Evolutionary conservation across 2,329 filamentous ascomycete species (phyloP).

Genomic region (Penicillium palitans): DNA sequence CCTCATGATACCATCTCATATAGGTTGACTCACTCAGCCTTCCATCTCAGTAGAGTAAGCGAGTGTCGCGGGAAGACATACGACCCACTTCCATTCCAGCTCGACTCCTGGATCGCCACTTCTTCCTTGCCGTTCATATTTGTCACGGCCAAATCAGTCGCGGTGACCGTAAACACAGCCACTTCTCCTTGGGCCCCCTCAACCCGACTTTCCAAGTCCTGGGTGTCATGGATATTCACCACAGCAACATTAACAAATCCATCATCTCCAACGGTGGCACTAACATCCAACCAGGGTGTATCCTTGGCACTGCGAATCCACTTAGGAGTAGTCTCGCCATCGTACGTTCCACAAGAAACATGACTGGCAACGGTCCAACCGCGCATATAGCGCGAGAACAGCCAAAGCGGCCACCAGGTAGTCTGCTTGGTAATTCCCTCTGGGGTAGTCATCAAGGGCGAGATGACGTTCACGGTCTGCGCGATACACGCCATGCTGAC

Average conservation of each 20-base stretch:
- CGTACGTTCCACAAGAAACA: conserved; percentile 63
- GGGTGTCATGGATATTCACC: conserved; percentile 67
- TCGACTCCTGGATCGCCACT: conserved; percentile 60
- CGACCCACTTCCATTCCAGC: conserved; percentile 62
- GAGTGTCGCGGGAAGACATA: conserved; percentile 70
- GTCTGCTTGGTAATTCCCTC: conserved; percentile 68
- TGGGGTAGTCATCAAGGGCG: conserved; percentile 69
- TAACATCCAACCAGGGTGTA: conserved; percentile 60
- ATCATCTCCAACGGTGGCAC: conserved; percentile 48
- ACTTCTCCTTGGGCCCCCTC: conserved; percentile 57
- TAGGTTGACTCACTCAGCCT: conserved; percentile 28
- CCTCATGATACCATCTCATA: neutral
- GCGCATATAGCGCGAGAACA: conserved; percentile 72
- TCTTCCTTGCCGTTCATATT: conserved; percentile 65
- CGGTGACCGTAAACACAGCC: conserved; percentile 64
- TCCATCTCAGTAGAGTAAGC: conserved; percentile 65
- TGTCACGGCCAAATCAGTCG: conserved; percentile 55
- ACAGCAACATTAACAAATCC: conserved; percentile 68
- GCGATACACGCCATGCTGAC: conserved; percentile 79
- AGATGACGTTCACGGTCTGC: conserved; percentile 76
- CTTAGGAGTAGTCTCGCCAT: conserved; percentile 52
- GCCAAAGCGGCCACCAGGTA: conserved; percentile 71
- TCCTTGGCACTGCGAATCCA: conserved; percentile 55
- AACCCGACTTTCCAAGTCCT: conserved; percentile 61
- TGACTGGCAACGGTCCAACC: conserved; percentile 68